Evolutionary conservation across 192 early-diverging fungal genomes (phyloP).

Genomic region (Ambispora gerdemannii): DNA sequence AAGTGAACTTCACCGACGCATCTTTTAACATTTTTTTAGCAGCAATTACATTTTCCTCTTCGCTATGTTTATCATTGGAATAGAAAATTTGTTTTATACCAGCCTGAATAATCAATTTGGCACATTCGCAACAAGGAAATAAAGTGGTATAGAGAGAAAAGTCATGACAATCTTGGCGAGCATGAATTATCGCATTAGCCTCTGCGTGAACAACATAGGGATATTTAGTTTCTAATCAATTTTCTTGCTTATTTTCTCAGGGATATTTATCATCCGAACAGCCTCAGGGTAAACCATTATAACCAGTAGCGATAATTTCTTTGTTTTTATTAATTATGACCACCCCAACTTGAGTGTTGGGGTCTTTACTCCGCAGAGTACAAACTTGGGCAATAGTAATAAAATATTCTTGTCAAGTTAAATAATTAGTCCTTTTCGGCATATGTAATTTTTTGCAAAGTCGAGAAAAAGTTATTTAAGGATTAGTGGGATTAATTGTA

Average conservation of each 20-base stretch:
- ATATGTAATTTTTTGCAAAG: no score
- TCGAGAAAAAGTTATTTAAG: no score
- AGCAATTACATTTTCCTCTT: conserved; percentile 1
- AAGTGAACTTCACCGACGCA: not conserved
- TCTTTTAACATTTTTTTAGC: not conserved
- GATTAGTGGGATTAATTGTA: not conserved
- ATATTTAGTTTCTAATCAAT: conserved; percentile 18
- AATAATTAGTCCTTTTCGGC: conserved; percentile 15
- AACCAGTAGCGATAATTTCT: conserved; percentile 12
- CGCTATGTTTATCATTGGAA: conserved; percentile 2
- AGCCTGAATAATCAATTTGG: conserved; percentile 11
- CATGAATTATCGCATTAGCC: conserved; percentile 14
- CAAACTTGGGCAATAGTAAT: conserved; percentile 19
- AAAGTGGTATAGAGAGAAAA: conserved; percentile 10
- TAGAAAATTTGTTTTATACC: conserved; percentile 18
- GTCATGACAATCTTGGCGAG: conserved; percentile 11
- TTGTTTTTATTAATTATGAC: conserved; percentile 10
- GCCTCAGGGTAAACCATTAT: conserved; percentile 13
- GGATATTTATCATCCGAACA: conserved; percentile 7
- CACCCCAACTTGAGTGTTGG: conserved; percentile 7
- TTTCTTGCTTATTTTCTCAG: conserved; percentile 3
- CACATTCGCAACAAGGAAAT: conserved; percentile 13
- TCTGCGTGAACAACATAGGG: conserved; percentile 10
- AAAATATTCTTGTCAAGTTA: conserved; percentile 19
- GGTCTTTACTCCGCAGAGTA: conserved; percentile 1